Evolutionary conservation across 2,329 filamentous ascomycete genomes (phyloP).

Genomic region (Aspergillus cejpii): DNA sequence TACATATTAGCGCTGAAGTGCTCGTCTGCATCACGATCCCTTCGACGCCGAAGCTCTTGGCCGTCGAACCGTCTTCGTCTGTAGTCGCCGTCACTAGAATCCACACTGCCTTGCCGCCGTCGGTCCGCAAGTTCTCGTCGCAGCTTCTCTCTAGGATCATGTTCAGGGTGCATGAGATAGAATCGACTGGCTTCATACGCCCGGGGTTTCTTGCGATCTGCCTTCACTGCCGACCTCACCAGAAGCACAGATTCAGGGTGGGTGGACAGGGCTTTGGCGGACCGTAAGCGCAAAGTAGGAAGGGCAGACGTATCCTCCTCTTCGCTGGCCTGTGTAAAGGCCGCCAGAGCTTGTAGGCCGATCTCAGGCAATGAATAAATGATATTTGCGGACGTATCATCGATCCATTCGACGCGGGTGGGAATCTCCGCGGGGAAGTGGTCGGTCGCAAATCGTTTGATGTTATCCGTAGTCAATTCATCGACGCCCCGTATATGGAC

Average conservation of each 20-base stretch:
- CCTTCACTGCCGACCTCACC: slow-evolving; percentile 64
- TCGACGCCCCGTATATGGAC: slow-evolving; percentile 81
- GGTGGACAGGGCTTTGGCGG: slow-evolving; percentile 61
- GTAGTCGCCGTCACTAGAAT: slow-evolving; percentile 40
- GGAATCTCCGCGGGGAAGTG: slow-evolving; percentile 55
- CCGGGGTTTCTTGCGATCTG: slow-evolving; percentile 72
- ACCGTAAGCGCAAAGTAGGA: slow-evolving; percentile 57
- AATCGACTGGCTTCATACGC: slow-evolving; percentile 79
- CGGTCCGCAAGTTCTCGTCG: slow-evolving; percentile 49
- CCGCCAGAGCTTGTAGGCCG: slow-evolving; percentile 49
- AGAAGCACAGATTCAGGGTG: slow-evolving; percentile 64
- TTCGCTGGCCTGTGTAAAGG: slow-evolving; percentile 40
- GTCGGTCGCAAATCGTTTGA: slow-evolving; percentile 66
- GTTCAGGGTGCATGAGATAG: slow-evolving; percentile 85
- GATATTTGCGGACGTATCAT: slow-evolving; percentile 84
- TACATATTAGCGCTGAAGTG: slow-evolving; percentile 74
- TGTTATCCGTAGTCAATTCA: slow-evolving; percentile 69
- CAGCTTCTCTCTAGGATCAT: slow-evolving; percentile 70
- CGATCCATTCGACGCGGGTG: slow-evolving; percentile 80
- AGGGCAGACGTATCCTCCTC: slow-evolving; percentile 42
- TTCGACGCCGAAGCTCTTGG: slow-evolving; percentile 44
- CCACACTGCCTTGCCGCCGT: slow-evolving; percentile 33
- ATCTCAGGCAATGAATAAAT: slow-evolving; percentile 58
- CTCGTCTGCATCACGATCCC: slow-evolving; percentile 46
- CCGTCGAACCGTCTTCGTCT: slow-evolving; percentile 55